These are phyloP conservation scores for Ceratocystis destructans DNA, from an alignment of 2,329 filamentous ascomycete species.

Conservation along the genomic window DNA sequence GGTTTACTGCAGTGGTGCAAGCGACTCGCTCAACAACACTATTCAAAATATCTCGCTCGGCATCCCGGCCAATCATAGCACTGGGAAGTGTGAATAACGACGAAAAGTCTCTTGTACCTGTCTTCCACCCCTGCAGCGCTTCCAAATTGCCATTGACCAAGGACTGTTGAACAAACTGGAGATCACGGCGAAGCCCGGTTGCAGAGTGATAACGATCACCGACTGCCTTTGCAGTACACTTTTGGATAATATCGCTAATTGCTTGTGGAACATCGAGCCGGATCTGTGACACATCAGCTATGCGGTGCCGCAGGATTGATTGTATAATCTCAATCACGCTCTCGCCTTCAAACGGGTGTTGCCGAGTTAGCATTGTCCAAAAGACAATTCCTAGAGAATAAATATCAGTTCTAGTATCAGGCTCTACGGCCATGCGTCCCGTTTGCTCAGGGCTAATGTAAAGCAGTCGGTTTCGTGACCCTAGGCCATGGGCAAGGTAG, in stretches of 20 bases:
- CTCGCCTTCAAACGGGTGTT: constrained; percentile 64
- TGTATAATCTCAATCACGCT: constrained; percentile 84
- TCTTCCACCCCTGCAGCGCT: constrained; percentile 57
- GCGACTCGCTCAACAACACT: constrained; percentile 65
- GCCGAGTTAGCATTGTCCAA: constrained; percentile 70
- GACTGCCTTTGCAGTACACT: constrained; percentile 81
- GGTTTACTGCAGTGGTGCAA: constrained; percentile 41
- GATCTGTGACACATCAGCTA: constrained; percentile 62
- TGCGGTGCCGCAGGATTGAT: constrained; percentile 64
- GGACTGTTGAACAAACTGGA: constrained; percentile 59
- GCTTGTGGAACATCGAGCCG: constrained; percentile 75
- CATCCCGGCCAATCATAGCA: constrained; percentile 63
- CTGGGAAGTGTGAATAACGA: constrained; percentile 82
- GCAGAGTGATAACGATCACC: constrained; percentile 81
- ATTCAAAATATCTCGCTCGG: constrained; percentile 57
- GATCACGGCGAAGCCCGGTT: constrained; percentile 70
- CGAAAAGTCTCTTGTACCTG: constrained; percentile 75
- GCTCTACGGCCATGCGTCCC: constrained; percentile 80
- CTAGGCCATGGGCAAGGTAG: constrained; percentile 60
- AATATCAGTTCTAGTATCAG: constrained; percentile 83
- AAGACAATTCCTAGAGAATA: constrained; percentile 84
- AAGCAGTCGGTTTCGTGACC: constrained; percentile 75
- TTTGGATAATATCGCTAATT: constrained; percentile 70
- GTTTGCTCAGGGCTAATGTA: constrained; percentile 94
- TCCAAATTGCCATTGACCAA: constrained; percentile 60